These are phyloP conservation scores for Pseudoneurospora amorphoporcata DNA, from an alignment of 495 filamentous ascomycete species.

Conservation along the genomic window DNA sequence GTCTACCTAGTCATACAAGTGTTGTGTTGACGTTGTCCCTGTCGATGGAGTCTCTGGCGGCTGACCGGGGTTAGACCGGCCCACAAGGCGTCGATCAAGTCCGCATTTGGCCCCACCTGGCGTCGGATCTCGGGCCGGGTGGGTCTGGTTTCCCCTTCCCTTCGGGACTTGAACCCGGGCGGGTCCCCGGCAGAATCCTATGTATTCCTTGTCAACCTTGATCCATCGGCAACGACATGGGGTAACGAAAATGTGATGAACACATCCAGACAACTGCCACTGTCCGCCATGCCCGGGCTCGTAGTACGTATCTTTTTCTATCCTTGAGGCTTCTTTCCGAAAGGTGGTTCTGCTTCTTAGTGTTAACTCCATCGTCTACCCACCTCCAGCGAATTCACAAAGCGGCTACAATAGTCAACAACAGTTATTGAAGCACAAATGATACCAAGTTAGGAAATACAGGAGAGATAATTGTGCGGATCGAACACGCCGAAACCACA, in stretches of 20 bases:
- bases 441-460: neutral
- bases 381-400: neutral
- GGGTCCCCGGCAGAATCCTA: neutral
- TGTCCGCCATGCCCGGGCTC: neutral
- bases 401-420: neutral
- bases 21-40: neutral
- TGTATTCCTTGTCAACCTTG: neutral
- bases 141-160: neutral
- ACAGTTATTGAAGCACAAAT: neutral
- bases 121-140: neutral
- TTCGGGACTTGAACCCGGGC: neutral
- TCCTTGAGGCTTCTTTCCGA: neutral
- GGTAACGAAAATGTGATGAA: neutral
- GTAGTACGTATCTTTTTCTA: neutral
- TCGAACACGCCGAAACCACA: neutral
- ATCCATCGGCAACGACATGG: neutral
- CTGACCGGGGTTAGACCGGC: neutral
- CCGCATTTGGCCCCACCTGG: neutral
- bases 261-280: neutral
- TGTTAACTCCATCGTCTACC: neutral
- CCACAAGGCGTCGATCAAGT: neutral
- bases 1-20: neutral
- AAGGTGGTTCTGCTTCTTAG: neutral
- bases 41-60: neutral
- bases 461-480: neutral